These are phyloP conservation scores for Colletotrichum shisoi DNA, from an alignment of 2,329 filamentous ascomycete genomes.

Conservation along the genomic window DNA sequence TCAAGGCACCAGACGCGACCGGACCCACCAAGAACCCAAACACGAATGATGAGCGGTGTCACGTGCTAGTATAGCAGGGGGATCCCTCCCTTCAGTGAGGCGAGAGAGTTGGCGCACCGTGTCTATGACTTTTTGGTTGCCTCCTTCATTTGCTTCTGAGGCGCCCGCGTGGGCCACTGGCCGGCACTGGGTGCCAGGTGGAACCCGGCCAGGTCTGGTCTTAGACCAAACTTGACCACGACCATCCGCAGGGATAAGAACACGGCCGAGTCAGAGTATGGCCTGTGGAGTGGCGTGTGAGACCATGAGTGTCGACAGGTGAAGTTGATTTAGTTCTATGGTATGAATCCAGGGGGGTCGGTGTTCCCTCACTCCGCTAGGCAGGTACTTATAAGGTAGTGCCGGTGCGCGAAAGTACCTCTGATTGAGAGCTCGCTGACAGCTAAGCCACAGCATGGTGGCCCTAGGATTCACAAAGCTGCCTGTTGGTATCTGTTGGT, in stretches of 20 bases:
- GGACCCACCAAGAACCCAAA: neutral
- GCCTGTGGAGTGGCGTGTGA: neutral
- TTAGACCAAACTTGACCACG: conserved; percentile 20
- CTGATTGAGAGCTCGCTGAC: conserved; percentile 15
- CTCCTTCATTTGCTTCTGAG: conserved; percentile 4
- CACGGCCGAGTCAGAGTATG: conserved; percentile 19
- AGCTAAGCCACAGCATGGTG: conserved; percentile 2
- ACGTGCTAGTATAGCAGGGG: conserved; percentile 13
- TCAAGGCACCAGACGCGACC: conserved; percentile 5
- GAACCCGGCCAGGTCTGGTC: conserved; percentile 10
- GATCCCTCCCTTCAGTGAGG: neutral
- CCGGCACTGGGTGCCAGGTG: conserved; percentile 21
- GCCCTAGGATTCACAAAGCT: conserved; percentile 24
- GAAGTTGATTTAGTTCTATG: conserved; percentile 1
- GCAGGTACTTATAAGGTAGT: conserved; percentile 15
- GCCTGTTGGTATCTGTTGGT: conserved; percentile 12
- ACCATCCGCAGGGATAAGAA: conserved; percentile 35
- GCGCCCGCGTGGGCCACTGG: conserved; percentile 17
- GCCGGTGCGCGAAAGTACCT: conserved; percentile 15
- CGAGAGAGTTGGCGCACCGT: neutral
- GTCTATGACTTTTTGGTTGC: conserved; percentile 17
- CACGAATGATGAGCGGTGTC: conserved; percentile 18
- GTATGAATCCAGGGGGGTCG: conserved; percentile 20
- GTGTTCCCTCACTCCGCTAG: neutral
- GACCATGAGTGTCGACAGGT: neutral